Base-by-base conservation (phyloP, 306 rosid species). In the Lathyrus sativus region DNA sequence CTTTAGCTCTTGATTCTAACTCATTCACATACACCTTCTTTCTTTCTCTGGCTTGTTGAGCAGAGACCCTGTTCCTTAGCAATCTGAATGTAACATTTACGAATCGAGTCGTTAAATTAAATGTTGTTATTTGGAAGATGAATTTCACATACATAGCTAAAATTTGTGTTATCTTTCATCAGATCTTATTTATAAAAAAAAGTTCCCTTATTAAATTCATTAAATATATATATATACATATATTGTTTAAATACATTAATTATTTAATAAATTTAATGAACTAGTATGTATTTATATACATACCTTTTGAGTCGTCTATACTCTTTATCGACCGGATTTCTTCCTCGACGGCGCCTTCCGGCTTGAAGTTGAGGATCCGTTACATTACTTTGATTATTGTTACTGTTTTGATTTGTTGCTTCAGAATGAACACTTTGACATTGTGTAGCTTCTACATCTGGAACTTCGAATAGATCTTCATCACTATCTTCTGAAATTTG, bases 21-120 rank as follows among this genome's bases (percentile, higher is more conserved):
- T 87, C 96, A 79, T 72, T 88, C 53, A 90, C 84, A 39, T 90
- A 90, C 0, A 83, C 87, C 76, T 85, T 90, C 75, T 90, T 90
- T 54, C 96, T 88, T 41, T 90, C 96, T 38, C 96, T 79, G 13
- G 96, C 96, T 72, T 90, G 95, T 73, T 90, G 96, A 1, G 96
- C 95, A 13, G 96, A 90, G 18, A 90, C 96, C 65, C 96, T 88
- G 59, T 90, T 90, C 73, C 95, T 86, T 50, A 90, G 74, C 76
- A 90, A 74, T 75, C 91, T 87, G 65, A 45, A 24, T 37, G 4
- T 19, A 24, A 56, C 28, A 42, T 18, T 9, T 10, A 42, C 46
- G 5, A 11, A 42, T 2, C 0, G 11, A 41, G 11, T 4, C 4
- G 4, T 41, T 10, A 33, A 6, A 33, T 33, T 33, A 33, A 33